Conservation (phyloP, 2,329 filamentous ascomycete species). For the Hymenoscyphus infarciens region DNA sequence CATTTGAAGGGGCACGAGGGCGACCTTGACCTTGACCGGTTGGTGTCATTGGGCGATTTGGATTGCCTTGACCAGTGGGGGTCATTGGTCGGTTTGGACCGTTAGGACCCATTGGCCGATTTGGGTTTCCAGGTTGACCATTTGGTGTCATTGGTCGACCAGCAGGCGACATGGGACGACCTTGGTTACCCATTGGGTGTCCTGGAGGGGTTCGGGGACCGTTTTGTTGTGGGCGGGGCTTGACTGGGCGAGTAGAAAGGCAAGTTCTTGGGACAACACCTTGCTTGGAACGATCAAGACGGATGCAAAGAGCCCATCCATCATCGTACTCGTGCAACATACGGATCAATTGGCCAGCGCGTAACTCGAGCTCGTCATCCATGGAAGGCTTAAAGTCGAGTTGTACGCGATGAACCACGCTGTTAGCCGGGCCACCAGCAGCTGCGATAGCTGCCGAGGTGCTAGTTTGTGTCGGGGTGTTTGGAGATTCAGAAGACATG, state of each 20-base stretch:
- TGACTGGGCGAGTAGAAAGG: conserved; percentile 86
- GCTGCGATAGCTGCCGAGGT: conserved; percentile 59
- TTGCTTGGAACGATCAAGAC: conserved; percentile 84
- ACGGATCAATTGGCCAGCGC: conserved; percentile 77
- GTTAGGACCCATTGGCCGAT: conserved; percentile 20
- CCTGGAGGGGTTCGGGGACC: conserved; percentile 29
- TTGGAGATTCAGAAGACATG: conserved; percentile 50
- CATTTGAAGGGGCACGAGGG: conserved; percentile 24
- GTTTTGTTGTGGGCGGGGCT: conserved; percentile 34
- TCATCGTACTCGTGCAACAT: conserved; percentile 96
- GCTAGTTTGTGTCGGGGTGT: conserved; percentile 42
- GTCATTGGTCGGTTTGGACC: conserved; percentile 20
- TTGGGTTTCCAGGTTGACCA: conserved; percentile 13
- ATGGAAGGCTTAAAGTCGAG: conserved; percentile 91
- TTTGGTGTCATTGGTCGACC: conserved; percentile 23
- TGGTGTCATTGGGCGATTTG: conserved; percentile 14
- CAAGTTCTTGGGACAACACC: conserved; percentile 93
- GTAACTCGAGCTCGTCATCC: conserved; percentile 84
- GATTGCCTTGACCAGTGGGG: conserved; percentile 22
- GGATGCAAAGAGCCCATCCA: conserved; percentile 93
- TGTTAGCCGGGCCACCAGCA: conserved; percentile 55
- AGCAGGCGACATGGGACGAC: conserved; percentile 19
- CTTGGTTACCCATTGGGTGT: conserved; percentile 16
- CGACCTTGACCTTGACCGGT: conserved; percentile 17
- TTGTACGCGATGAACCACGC: conserved; percentile 83